Percentiles rank a stretch among this genome's conserved stretches.
Evolutionary conservation across 257 asterid species (phyloP).

Genomic region (Sherardia arvensis): DNA sequence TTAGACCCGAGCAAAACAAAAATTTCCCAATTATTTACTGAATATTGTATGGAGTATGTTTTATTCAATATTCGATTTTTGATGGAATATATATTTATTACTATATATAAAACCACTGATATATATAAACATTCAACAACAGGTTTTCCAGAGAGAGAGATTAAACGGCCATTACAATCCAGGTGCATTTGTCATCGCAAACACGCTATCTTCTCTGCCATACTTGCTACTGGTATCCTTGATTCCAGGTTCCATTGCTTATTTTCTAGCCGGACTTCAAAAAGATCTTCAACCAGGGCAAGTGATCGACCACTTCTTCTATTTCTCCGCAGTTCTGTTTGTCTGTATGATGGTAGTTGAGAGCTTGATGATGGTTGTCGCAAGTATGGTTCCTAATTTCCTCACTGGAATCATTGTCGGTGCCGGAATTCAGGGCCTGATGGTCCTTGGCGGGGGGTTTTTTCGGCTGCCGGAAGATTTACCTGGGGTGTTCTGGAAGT

Average conservation of each 20-base stretch:
- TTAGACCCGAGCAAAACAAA: too few relatives aligned
- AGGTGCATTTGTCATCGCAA: slow-evolving; percentile 19
- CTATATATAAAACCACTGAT: too few relatives aligned
- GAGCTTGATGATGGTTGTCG: slow-evolving; percentile 25
- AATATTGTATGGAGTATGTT: too few relatives aligned
- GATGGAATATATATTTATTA: too few relatives aligned
- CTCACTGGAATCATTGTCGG: slow-evolving; percentile 27
- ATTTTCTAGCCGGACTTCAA: slow-evolving; percentile 18
- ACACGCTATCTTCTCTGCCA: slow-evolving; percentile 18
- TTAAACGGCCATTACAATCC: slow-evolving; percentile 23
- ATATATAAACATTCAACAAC: too few relatives aligned
- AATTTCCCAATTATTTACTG: too few relatives aligned
- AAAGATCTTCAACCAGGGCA: background rate
- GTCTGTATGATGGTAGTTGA: too few relatives aligned
- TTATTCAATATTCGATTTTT: too few relatives aligned
- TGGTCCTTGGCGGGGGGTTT: slow-evolving; percentile 26
- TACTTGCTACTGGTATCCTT: slow-evolving; percentile 20
- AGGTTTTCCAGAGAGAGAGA: slow-evolving; percentile 25
- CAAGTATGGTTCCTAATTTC: slow-evolving; percentile 25
- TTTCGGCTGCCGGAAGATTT: slow-evolving; percentile 23
- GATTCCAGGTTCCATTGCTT: slow-evolving; percentile 24
- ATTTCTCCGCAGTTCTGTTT: too few relatives aligned
- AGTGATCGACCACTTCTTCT: slow-evolving; percentile 11
- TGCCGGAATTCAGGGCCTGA: slow-evolving; percentile 26
- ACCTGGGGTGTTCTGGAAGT: slow-evolving; percentile 18